Evolutionary conservation across 2,329 filamentous ascomycete species (phyloP).

Genomic region (Trichoderma simmonsii): DNA sequence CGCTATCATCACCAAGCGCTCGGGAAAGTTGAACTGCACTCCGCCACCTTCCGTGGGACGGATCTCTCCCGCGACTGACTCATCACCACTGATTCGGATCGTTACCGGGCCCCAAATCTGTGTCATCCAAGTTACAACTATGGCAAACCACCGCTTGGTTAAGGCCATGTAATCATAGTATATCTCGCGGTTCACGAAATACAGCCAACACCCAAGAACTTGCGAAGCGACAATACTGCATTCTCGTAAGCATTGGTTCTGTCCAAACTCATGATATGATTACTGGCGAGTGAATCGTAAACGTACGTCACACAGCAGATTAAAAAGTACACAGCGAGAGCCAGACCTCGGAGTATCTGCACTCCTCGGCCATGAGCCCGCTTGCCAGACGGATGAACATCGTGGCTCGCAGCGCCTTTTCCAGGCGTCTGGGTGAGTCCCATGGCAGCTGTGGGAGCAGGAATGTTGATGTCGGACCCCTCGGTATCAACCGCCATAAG

Average conservation of each 20-base stretch:
- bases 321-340: conserved; percentile 52
- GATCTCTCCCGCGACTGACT: conserved; percentile 73
- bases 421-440: conserved; percentile 24
- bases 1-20: conserved; percentile 77
- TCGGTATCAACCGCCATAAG: conserved; percentile 29
- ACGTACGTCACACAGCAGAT: conserved; percentile 49
- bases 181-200: conserved; percentile 69
- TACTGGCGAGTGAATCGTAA: not conserved
- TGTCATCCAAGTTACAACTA: conserved; percentile 75
- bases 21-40: conserved; percentile 75
- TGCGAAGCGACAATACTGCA: conserved; percentile 66
- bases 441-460: conserved; percentile 31
- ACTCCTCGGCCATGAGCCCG: conserved; percentile 49
- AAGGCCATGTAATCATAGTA: conserved; percentile 86
- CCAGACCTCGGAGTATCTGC: conserved; percentile 51
- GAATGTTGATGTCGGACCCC: conserved; percentile 26
- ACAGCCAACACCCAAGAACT: conserved; percentile 71
- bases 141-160: conserved; percentile 79
- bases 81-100: conserved; percentile 79
- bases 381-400: conserved; percentile 53
- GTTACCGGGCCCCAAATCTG: conserved; percentile 84
- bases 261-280: not conserved
- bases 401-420: conserved; percentile 17
- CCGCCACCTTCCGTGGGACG: conserved; percentile 66
- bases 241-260: conserved; percentile 16